Conservation (phyloP, 257 asterid species). For the Eustoma russellianum region DNA sequence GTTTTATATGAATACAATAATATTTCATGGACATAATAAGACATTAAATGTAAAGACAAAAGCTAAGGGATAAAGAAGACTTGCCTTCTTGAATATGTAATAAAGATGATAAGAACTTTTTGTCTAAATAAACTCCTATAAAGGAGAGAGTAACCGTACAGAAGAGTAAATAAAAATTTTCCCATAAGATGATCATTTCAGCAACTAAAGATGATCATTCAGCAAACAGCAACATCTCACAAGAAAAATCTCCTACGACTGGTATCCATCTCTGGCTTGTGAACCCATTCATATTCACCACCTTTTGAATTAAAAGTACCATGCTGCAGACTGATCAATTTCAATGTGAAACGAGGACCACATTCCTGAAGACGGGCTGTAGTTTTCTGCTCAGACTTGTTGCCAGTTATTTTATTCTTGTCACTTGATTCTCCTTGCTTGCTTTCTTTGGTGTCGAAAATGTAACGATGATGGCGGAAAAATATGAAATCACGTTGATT, state of each 20-base stretch:
- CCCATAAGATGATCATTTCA: no score
- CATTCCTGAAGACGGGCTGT: slow-evolving; percentile 92
- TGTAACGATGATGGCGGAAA: slow-evolving; percentile 92
- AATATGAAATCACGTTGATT: slow-evolving; percentile 93
- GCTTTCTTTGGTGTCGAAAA: slow-evolving; percentile 65
- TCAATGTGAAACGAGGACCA: slow-evolving; percentile 88
- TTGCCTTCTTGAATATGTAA: no score
- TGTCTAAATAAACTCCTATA: no score
- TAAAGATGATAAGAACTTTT: no score
- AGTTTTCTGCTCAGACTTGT: slow-evolving; percentile 39
- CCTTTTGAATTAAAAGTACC: slow-evolving; percentile 88
- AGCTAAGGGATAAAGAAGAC: no score
- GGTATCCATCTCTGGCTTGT: slow-evolving; percentile 96
- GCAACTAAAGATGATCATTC: no score
- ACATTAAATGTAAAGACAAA: no score
- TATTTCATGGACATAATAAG: no score
- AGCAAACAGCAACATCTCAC: slow-evolving; percentile 6
- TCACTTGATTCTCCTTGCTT: slow-evolving; percentile 43
- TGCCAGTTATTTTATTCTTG: slow-evolving; percentile 27
- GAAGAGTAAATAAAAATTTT: no score
- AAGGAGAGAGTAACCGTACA: no score
- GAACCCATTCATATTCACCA: slow-evolving; percentile 97
- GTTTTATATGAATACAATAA: no score
- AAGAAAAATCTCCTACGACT: slow-evolving; percentile 90
- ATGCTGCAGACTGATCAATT: slow-evolving; percentile 75